Conservation (phyloP, 768 basidiomycete genomes). For the Lyophyllum semitale region DNA sequence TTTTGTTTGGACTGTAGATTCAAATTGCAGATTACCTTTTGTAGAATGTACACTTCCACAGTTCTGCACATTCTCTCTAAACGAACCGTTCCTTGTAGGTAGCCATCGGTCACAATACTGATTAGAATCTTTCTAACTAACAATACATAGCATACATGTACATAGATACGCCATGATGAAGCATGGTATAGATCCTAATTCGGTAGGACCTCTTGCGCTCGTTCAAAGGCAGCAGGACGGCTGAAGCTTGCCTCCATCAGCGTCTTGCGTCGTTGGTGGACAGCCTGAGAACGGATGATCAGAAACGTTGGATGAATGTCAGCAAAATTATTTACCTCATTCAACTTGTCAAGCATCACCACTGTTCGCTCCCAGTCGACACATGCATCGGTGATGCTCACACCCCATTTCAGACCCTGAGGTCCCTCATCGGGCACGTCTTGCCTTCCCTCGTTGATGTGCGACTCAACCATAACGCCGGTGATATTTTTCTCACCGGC, state of each 20-base stretch:
- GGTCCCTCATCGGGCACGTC: conserved; percentile 81
- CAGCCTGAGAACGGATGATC: conserved; percentile 35
- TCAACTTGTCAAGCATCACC: conserved; percentile 70
- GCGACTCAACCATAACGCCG: conserved; percentile 97
- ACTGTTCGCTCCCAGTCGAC: conserved; percentile 85
- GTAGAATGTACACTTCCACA: neutral
- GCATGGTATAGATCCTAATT: conserved; percentile 4
- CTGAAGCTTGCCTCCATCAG: conserved; percentile 41
- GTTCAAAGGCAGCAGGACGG: conserved; percentile 35
- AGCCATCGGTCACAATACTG: neutral
- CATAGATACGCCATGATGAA: neutral
- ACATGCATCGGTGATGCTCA: conserved; percentile 92
- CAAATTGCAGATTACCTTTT: neutral
- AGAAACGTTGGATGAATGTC: neutral
- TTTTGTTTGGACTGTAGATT: neutral
- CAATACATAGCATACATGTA: conserved; percentile 6
- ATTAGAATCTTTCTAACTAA: conserved; percentile 11
- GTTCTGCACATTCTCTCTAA: neutral
- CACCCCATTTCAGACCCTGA: conserved; percentile 68
- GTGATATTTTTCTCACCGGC: conserved; percentile 75
- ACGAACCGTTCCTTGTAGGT: neutral
- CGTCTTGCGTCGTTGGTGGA: conserved; percentile 43
- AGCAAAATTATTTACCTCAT: conserved; percentile 39
- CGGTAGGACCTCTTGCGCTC: conserved; percentile 15
- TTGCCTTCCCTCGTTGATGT: conserved; percentile 90